Base-by-base conservation (phyloP, 2,329 filamentous ascomycete genomes). In the Aspergillus sp. region DNA sequence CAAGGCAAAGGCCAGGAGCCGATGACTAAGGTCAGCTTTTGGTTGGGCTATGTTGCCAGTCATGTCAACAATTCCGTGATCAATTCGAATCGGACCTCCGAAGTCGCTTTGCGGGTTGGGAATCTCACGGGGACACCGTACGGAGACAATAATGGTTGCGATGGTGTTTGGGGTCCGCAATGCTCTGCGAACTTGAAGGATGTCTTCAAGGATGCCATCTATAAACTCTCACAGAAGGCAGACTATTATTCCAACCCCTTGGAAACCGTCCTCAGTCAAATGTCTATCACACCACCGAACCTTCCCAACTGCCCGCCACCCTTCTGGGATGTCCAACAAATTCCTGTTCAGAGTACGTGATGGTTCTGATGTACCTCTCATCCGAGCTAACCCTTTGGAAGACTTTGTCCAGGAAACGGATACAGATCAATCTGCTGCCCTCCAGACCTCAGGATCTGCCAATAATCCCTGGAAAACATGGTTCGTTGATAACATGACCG, bases 11-110 rank as follows among this genome's bases (percentile, higher is more conserved):
- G 61, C 36, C 58, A 64, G 33, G 64, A 60, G 3, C 67, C 67
- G 1, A 69, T 71, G 62, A 66, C 66, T 42, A 73, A 73, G 54
- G 61, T 65, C 17, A 63, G 63, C 24, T 73, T 65, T 35, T 73
- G 70, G 70, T 58, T 73, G 10, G 57, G 64, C 45, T 72, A 72
- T 50, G 58, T 64, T n/a, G 55, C 60, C 35, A 46, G 52, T 7
- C 55, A 61, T 2, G 54, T 72, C 52, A 60, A 66, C 45, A 60
- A 55, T 7, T 56, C 60, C 10, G 60, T 60, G 26, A 61, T 69
- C 40, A 52, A 63, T 40, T 50, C 56, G 4, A 73, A 73, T 51
- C 65, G 65, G 40, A 73, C 70, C 2, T 69, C 67, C 6, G 70
- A 73, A 36, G 50, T 72, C 20, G 69, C 63, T 6, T 52, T 73